Percentiles rank a stretch among this genome's conserved stretches.
These are phyloP conservation scores for Leishmania martiniquensis DNA, from an alignment of 208 protist genomes.

Conservation along the genomic window DNA sequence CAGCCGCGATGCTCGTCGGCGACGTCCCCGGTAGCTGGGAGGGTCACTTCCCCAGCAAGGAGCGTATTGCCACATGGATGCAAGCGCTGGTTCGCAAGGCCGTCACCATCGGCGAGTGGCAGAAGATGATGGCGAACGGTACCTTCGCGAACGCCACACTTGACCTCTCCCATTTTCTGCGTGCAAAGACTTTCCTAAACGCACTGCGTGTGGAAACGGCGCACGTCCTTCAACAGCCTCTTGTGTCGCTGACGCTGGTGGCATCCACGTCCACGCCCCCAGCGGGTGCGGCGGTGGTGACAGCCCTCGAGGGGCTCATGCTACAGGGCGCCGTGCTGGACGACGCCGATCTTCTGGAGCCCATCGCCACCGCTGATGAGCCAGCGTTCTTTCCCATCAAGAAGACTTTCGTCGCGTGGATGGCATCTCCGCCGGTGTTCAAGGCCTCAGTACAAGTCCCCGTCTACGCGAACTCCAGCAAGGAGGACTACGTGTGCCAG, in stretches of 20 bases:
- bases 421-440: constrained; percentile 19
- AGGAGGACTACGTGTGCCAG: constrained; percentile 88
- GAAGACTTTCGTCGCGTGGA: constrained; percentile 82
- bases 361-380: constrained; percentile 84
- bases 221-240: constrained; percentile 62
- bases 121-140: constrained; percentile 43
- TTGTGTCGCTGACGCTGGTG: constrained; percentile 84
- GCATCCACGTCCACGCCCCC: constrained; percentile 55
- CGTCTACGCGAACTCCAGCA: constrained; percentile 84
- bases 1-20: constrained; percentile 81
- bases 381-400: constrained; percentile 76
- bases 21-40: constrained; percentile 91
- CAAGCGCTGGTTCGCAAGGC: constrained; percentile 84
- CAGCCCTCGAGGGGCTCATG: constrained; percentile 76
- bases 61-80: constrained; percentile 86
- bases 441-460: constrained; percentile 63
- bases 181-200: constrained; percentile 95
- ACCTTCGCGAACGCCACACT: constrained; percentile 78
- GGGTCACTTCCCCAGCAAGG: constrained; percentile 84
- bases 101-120: constrained; percentile 77
- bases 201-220: constrained; percentile 96
- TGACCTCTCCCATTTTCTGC: constrained; percentile 89
- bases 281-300: constrained; percentile 42
- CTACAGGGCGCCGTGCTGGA: constrained; percentile 89
- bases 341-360: constrained; percentile 60